Percentiles rank a stretch among this genome's conserved stretches.
phyloP scores from a whole-genome alignment of 345 rosid genomes.

The Pugionium dolabratum region DNA sequence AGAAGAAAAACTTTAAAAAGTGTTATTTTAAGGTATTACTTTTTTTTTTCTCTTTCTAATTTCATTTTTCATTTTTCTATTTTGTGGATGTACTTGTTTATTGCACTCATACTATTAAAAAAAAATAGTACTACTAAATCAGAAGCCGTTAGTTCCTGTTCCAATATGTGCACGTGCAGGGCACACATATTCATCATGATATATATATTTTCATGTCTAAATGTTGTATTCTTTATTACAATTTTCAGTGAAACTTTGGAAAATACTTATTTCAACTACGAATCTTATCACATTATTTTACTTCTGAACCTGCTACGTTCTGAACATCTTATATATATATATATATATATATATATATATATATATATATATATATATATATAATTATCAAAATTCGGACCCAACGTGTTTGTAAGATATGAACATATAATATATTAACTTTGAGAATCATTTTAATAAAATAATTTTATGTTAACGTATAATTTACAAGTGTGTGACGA shows the following conservation, averaged over 20 bases:
- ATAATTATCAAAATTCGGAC: too few species aligned
- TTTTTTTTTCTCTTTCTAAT: too few species aligned
- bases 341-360: too few species aligned
- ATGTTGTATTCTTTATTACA: slow-evolving; percentile 14
- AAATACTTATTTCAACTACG: slow-evolving; percentile 6
- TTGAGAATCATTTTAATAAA: too few species aligned
- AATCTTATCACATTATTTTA: slow-evolving; percentile 21
- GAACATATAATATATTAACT: too few species aligned
- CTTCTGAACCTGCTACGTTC: not conserved
- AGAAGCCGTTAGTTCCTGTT: slow-evolving; percentile 44
- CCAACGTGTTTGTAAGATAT: too few species aligned
- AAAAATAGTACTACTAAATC: slow-evolving; percentile 6
- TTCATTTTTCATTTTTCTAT: not conserved
- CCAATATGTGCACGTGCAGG: slow-evolving; percentile 34
- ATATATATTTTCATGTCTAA: slow-evolving; percentile 13
- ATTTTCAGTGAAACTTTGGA: slow-evolving; percentile 36
- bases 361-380: too few species aligned
- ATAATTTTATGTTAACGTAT: too few species aligned
- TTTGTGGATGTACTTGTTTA: slow-evolving; percentile 4
- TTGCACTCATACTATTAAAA: not conserved
- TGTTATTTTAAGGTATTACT: too few species aligned
- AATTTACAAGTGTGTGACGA: too few species aligned
- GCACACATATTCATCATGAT: slow-evolving; percentile 15
- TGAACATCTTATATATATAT: not conserved
- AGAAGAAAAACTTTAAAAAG: too few species aligned